Conservation (phyloP, 2,329 filamentous ascomycete genomes). For the Coniosporium tulheliwenetii region DNA sequence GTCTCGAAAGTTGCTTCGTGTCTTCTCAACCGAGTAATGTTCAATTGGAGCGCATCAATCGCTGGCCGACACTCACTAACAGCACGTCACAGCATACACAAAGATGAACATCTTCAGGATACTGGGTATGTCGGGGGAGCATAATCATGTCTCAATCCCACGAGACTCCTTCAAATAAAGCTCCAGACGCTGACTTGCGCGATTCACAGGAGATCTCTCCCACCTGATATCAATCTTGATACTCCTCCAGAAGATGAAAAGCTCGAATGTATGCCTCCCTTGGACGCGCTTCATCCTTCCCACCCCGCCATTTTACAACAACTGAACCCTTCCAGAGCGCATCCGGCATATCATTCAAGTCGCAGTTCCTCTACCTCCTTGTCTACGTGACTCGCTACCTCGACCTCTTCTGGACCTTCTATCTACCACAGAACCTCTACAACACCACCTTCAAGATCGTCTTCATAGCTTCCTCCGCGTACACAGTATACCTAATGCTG, state of each 20-base stretch:
- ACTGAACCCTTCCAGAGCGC: constrained; percentile 51
- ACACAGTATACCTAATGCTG: constrained; percentile 96
- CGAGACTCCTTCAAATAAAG: too few species aligned
- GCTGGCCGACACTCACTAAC: too few species aligned
- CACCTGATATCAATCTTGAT: constrained; percentile 91
- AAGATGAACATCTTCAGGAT: constrained; percentile 58
- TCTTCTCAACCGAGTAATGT: too few species aligned
- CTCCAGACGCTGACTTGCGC: not conserved
- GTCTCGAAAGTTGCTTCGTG: too few species aligned
- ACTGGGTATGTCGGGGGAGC: constrained; percentile 33
- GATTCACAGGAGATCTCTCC: constrained; percentile 67
- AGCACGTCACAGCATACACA: constrained; percentile 7
- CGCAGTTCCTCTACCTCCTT: constrained; percentile 83
- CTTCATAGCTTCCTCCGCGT: constrained; percentile 79
- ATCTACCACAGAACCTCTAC: constrained; percentile 54
- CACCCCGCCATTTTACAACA: not conserved
- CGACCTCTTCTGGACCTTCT: constrained; percentile 72
- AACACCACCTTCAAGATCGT: constrained; percentile 93
- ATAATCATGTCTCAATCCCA: too few species aligned
- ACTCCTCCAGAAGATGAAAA: constrained; percentile 87
- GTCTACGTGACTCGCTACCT: constrained; percentile 93
- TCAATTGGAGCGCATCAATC: too few species aligned
- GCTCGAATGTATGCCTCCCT: constrained; percentile 49
- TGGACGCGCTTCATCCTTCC: not conserved
- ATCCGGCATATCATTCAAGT: constrained; percentile 96